Evolutionary conservation across 495 filamentous ascomycete species (phyloP).

Genomic region (Parathielavia hyrcaniae): DNA sequence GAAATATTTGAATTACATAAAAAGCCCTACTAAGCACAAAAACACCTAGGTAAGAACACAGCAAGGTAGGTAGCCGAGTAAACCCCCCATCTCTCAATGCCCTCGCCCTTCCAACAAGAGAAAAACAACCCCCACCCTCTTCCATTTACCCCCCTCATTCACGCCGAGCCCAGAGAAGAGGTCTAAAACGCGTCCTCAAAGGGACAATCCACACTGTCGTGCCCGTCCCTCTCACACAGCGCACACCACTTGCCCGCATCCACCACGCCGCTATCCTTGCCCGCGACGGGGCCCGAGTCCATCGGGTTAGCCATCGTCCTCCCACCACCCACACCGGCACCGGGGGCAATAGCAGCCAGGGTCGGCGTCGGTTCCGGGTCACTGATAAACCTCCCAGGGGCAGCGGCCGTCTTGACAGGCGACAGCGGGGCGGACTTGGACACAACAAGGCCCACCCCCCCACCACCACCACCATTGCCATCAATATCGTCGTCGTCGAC

Average conservation of each 20-base stretch:
- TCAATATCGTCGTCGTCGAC: conserved; percentile 15
- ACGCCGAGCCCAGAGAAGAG: too few species aligned
- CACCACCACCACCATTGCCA: conserved; percentile 8
- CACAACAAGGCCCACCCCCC: conserved; percentile 42
- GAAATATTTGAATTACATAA: conserved; percentile 1
- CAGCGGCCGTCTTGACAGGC: conserved; percentile 23
- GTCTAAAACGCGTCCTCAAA: conserved; percentile 71
- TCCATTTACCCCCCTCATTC: neutral
- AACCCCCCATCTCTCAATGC: too few species aligned
- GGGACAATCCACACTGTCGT: conserved; percentile 92
- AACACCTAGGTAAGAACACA: neutral
- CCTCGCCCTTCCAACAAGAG: neutral
- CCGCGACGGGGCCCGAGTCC: conserved; percentile 67
- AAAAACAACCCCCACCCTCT: neutral
- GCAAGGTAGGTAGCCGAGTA: too few species aligned
- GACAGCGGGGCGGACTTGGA: conserved; percentile 43
- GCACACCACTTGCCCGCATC: conserved; percentile 94
- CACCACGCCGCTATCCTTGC: conserved; percentile 71
- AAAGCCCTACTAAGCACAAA: conserved; percentile 2
- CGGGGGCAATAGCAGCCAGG: neutral
- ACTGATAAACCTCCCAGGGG: neutral
- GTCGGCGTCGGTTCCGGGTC: neutral
- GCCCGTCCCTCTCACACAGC: conserved; percentile 90
- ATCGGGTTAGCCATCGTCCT: conserved; percentile 53
- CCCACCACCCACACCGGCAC: conserved; percentile 12